phyloP scores from a whole-genome alignment of 2,329 filamentous ascomycete genomes.

The Ilyonectria robusta region DNA sequence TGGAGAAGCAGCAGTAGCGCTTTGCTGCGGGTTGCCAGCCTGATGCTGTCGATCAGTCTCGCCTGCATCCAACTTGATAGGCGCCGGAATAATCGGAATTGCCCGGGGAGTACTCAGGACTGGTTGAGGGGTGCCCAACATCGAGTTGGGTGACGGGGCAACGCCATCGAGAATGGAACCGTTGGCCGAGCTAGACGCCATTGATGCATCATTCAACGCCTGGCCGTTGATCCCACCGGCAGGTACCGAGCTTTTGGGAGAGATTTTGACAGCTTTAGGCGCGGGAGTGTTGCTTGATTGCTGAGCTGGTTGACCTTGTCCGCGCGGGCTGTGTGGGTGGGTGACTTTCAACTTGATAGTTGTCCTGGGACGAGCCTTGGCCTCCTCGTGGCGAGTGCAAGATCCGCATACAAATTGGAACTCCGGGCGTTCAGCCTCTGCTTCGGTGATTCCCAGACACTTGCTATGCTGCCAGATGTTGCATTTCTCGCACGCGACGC shows the following conservation, averaged over 20 bases:
- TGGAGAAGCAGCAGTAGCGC: constrained; percentile 34
- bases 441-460: constrained; percentile 84
- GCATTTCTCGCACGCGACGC: constrained; percentile 93
- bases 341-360: constrained; percentile 69
- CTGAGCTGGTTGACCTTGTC: constrained; percentile 19
- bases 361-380: constrained; percentile 69
- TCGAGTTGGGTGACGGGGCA: constrained; percentile 16
- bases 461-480: constrained; percentile 98
- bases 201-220: constrained; percentile 26
- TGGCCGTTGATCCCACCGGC: constrained; percentile 17
- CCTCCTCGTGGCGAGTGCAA: constrained; percentile 79
- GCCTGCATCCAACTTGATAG: constrained; percentile 41
- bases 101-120: constrained; percentile 24
- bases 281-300: constrained; percentile 25
- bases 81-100: constrained; percentile 42
- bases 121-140: constrained; percentile 9
- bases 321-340: constrained; percentile 35
- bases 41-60: constrained; percentile 27
- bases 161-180: constrained; percentile 33
- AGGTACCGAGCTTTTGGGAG: constrained; percentile 4
- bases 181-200: constrained; percentile 28
- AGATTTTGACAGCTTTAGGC: not conserved
- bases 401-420: constrained; percentile 89
- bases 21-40: constrained; percentile 25
- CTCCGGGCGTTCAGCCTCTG: constrained; percentile 85